These are phyloP conservation scores for Isoetes taiwanensis DNA, from an alignment of 75 land plant genomes.

Conservation along the genomic window DNA sequence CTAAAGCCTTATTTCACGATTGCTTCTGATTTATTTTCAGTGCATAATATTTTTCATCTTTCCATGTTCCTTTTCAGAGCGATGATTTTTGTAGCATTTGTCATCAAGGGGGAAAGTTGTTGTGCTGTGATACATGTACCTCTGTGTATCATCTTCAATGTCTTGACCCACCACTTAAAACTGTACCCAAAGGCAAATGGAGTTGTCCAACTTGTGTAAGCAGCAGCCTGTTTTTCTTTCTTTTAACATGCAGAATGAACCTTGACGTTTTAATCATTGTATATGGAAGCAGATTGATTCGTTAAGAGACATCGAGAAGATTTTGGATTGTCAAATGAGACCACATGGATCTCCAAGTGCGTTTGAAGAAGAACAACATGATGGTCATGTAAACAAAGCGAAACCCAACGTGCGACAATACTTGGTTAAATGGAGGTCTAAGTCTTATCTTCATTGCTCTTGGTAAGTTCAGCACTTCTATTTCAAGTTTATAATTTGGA, in stretches of 20 bases:
- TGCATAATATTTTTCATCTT: too few relatives aligned
- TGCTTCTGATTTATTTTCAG: too few relatives aligned
- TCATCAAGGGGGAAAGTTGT: constrained; percentile 46
- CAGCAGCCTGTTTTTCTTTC: neutral
- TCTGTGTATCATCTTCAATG: constrained; percentile 74
- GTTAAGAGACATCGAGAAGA: constrained; percentile 75
- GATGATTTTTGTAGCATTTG: constrained; percentile 67
- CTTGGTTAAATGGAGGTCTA: constrained; percentile 89
- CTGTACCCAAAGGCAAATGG: constrained; percentile 51
- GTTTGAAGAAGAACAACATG: constrained; percentile 23
- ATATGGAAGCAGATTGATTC: constrained; percentile 60
- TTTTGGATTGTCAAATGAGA: constrained; percentile 81
- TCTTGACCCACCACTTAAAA: constrained; percentile 54
- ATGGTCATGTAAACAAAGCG: constrained; percentile 18
- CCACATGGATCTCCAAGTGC: constrained; percentile 29
- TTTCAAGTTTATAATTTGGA: too few relatives aligned
- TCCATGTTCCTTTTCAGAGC: constrained; percentile 35
- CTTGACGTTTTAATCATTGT: neutral
- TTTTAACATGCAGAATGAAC: neutral
- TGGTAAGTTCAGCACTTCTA: constrained; percentile 63
- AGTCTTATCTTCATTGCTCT: constrained; percentile 88
- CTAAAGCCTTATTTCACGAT: too few relatives aligned
- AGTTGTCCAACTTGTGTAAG: constrained; percentile 95
- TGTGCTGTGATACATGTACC: constrained; percentile 62
- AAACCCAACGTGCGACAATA: constrained; percentile 54